Evolutionary conservation across 1,139 yeast species (phyloP), one percentile per base, ranked within the genome.

Genomic region (Protomyces lactucae-debilis): DNA sequence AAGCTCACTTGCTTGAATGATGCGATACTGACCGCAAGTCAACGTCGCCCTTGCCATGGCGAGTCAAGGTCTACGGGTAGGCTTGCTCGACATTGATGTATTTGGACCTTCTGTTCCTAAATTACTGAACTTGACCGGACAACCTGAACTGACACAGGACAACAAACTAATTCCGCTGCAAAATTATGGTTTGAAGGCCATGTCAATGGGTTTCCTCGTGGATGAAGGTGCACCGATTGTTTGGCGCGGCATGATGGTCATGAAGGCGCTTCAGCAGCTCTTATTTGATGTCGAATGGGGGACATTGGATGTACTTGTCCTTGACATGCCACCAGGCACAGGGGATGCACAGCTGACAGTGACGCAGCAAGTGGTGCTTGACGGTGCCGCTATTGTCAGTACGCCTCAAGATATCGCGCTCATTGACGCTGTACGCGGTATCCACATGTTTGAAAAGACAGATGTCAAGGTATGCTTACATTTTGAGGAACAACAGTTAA

Each of bases 281-380:
- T 74, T 89, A 23, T 88, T 87, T 70, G 96, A 89, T 65, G 96
- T 89, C 0, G 82, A 85, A 63, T 89, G 96, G 96, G 80, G 83
- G 8, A 72, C 70, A 2, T 74, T 88, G 60, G 96, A 89, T 73
- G 80, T 84, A 36, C 77, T 89, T 63, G 85, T 89, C 0, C 78
- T 89, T 18, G 96, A 89, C 70, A 83, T 89, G 88, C 96, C 96
- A 0, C 96, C 96, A 0, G 96, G 96, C 3, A 89, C 96, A 0
- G 96, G 96, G 12, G 96, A 89, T 72, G 87, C 90, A 0, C 96
- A 89, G 71, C 78, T 89, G 65, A 87, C 95, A 0, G 80, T 90
- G 35, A 85, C 92, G 37, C 96, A 89, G 73, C 87, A 85, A 70
- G 74, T 88, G n/a, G 79, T 82, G 59, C 83, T 89, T 0, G 87